These are phyloP conservation scores for Sanghuangporus sanghuang DNA, from an alignment of 1,284 basidiomycete genomes.

Conservation along the genomic window DNA sequence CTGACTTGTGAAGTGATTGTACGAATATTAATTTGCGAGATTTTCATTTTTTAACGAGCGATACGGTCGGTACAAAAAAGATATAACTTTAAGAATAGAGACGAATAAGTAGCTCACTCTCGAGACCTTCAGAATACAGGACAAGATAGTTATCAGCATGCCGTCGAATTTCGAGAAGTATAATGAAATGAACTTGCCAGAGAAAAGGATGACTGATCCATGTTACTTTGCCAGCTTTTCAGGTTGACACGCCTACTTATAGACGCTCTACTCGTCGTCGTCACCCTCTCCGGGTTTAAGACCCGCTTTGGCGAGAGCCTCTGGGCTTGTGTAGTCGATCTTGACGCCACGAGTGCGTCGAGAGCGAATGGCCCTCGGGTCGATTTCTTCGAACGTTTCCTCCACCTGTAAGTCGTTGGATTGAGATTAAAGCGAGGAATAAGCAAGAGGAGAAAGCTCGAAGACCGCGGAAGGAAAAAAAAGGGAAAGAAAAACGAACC, in stretches of 20 bases:
- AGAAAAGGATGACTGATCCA: background rate
- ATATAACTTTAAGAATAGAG: background rate
- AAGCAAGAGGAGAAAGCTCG: background rate
- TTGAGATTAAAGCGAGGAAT: background rate
- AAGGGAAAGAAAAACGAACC: background rate
- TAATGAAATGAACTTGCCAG: background rate
- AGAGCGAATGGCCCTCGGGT: conserved; percentile 11
- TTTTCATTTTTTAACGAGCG: background rate
- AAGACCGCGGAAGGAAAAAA: background rate
- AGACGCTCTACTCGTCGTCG: conserved; percentile 10
- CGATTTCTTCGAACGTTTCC: conserved; percentile 15
- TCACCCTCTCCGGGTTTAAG: conserved; percentile 13
- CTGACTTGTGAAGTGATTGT: background rate
- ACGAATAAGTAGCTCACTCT: background rate
- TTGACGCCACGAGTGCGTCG: conserved; percentile 16
- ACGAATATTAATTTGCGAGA: background rate
- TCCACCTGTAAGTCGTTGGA: conserved; percentile 5
- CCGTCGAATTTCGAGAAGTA: background rate
- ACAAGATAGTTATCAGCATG: background rate
- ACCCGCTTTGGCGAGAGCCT: conserved; percentile 17
- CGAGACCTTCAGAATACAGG: background rate
- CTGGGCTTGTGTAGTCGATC: conserved; percentile 17
- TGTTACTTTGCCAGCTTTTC: no score
- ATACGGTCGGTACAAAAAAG: background rate
- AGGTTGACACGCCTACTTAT: background rate